phyloP scores from a whole-genome alignment of 2,329 filamentous ascomycete genomes.

The Periconia sp. region DNA sequence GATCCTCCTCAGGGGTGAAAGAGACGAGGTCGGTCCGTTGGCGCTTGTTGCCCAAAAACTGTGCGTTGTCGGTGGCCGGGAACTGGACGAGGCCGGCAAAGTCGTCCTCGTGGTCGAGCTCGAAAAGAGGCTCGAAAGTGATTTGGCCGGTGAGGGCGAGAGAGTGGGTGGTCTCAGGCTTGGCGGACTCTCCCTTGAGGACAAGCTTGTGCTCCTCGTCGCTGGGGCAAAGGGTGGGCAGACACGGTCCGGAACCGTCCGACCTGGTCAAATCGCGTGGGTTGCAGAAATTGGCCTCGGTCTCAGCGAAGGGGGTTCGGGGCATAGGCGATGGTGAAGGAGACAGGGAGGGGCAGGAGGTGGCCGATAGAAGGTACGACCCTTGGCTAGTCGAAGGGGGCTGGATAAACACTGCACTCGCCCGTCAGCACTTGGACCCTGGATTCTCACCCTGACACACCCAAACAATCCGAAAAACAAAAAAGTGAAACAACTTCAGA shows the following conservation, averaged over 20 bases:
- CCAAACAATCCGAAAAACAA: no score
- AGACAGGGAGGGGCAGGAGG: conserved; percentile 79
- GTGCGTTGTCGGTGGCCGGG: conserved; percentile 58
- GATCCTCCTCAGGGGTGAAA: conserved; percentile 68
- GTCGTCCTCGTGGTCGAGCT: conserved; percentile 89
- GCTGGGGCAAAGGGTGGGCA: conserved; percentile 62
- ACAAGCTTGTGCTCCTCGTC: conserved; percentile 62
- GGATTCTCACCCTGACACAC: neutral
- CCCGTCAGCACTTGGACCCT: neutral
- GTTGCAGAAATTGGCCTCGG: conserved; percentile 84
- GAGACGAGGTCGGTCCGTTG: conserved; percentile 70
- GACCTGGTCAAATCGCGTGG: conserved; percentile 83
- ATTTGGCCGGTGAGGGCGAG: conserved; percentile 62
- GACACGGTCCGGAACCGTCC: conserved; percentile 61
- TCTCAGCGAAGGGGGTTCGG: conserved; percentile 66
- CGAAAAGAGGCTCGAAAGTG: conserved; percentile 81
- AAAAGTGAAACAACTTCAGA: no score
- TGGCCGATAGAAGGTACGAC: conserved; percentile 72
- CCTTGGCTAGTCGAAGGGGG: conserved; percentile 65
- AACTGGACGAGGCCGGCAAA: conserved; percentile 77
- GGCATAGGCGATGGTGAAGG: conserved; percentile 83
- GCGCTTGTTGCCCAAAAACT: conserved; percentile 67
- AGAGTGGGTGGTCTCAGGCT: conserved; percentile 31
- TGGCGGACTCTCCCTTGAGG: conserved; percentile 49
- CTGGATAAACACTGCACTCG: conserved; percentile 63